Base-by-base conservation (phyloP, 2,329 filamentous ascomycete species). In the Coniochaeta hoffmannii region DNA sequence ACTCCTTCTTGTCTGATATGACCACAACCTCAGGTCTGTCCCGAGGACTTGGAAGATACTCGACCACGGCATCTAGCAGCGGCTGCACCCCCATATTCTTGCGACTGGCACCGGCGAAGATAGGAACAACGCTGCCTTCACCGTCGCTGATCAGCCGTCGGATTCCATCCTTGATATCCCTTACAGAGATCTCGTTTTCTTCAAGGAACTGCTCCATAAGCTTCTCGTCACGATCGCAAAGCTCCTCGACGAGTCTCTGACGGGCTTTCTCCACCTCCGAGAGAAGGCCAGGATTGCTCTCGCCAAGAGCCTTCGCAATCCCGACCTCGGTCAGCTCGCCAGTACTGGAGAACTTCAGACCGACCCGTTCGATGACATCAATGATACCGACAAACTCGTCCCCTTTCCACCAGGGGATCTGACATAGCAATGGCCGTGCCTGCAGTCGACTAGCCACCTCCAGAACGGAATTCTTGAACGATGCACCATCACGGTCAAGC, bases 11-110 rank as follows among this genome's bases (percentile, higher is more conserved):
- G 0, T 84, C 86, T 3, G 92, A 74, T 53, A 82, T 88, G 53
- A 97, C 82, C 62, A 91, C 85, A 0, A 90, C 81, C 64, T 93
- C 88, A 9, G 90, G 88, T 17, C 89, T 80, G 65, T 97, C 90
- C 1, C 79, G 73, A 0, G 94, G 94, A 60, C 85, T 89, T 0
- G 94, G 94, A 2, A 97, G 77, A 49, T 97, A 86, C 65, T 97
- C 89, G 9, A 90, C 83, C 12, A 97, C 85, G 35, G 90, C 90
- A 68, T 97, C 91, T 54, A 97, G 80, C 22, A 99, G 76, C 28
- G 92, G 90, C 68, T 97, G 90, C 4, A 97, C 91, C 8, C 94
- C 94, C 59, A 97, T 90, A 61, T 97, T 96, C 41, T 88, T 85
- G 70, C 97, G 91, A 69, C 92, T 97, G 5, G 93, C 92, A 2